Evolutionary conservation across 2,329 filamentous ascomycete species (phyloP).

Genomic region (Shiraia bambusicola): DNA sequence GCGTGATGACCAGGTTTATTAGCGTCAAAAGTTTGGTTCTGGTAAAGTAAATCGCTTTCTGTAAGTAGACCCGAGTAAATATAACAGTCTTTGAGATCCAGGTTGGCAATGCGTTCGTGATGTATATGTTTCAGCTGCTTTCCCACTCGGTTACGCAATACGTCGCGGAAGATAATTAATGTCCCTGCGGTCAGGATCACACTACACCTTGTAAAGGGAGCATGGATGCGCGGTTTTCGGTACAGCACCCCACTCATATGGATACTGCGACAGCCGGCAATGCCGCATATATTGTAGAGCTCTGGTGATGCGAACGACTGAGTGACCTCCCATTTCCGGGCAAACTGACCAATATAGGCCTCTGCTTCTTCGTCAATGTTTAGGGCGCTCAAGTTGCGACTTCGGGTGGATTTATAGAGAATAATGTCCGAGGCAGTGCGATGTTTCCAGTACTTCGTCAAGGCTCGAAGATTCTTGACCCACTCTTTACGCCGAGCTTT

Average conservation of each 20-base stretch:
- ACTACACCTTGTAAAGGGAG: constrained; percentile 61
- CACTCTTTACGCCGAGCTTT: constrained; percentile 61
- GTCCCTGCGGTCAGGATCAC: constrained; percentile 63
- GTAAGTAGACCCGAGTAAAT: constrained; percentile 66
- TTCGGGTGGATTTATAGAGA: constrained; percentile 59
- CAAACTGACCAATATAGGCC: constrained; percentile 65
- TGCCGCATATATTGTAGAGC: constrained; percentile 69
- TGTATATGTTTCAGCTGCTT: constrained; percentile 61
- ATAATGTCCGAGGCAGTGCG: constrained; percentile 58
- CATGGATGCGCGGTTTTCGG: constrained; percentile 63
- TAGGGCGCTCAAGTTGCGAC: constrained; percentile 59
- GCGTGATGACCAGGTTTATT: constrained; percentile 62
- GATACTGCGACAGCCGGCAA: constrained; percentile 63
- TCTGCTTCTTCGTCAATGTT: constrained; percentile 67
- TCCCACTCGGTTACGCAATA: constrained; percentile 57
- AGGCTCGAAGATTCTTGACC: constrained; percentile 58
- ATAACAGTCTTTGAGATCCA: constrained; percentile 65
- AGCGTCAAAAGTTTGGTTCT: constrained; percentile 64
- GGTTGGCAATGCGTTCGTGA: constrained; percentile 60
- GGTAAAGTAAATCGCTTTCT: constrained; percentile 63
- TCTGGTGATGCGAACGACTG: constrained; percentile 63
- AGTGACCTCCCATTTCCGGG: constrained; percentile 67
- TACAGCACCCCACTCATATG: constrained; percentile 63
- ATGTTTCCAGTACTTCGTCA: constrained; percentile 64
- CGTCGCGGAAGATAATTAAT: constrained; percentile 63